These are phyloP conservation scores for Backusella morwellensis DNA, from an alignment of 192 early-diverging fungal species.

Conservation along the genomic window DNA sequence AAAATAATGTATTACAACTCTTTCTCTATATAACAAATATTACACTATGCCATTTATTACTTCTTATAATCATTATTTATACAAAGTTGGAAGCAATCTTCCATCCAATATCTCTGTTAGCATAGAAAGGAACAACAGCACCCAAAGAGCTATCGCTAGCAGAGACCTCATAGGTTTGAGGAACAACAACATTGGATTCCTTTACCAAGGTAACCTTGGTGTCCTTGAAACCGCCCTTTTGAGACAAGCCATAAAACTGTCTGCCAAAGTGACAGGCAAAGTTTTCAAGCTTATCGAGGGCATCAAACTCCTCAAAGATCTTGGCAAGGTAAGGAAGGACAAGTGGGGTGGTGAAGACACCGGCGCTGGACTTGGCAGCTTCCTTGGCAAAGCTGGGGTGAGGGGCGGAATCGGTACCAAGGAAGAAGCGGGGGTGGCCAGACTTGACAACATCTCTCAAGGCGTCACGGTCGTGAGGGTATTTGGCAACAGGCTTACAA, in stretches of 20 bases:
- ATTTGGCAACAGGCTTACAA: slow-evolving; percentile 99
- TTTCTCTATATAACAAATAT: not conserved
- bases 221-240: slow-evolving; percentile 42
- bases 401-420: slow-evolving; percentile 96
- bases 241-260: slow-evolving; percentile 77
- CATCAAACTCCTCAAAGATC: slow-evolving; percentile 84
- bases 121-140: slow-evolving; percentile 84
- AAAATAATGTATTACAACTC: not conserved
- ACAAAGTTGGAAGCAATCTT: slow-evolving; percentile 44
- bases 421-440: slow-evolving; percentile 94
- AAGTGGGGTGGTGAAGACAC: slow-evolving; percentile 90
- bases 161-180: slow-evolving; percentile 51
- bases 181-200: slow-evolving; percentile 43
- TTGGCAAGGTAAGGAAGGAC: slow-evolving; percentile 84
- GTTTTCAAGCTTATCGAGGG: slow-evolving; percentile 72
- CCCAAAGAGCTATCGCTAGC: slow-evolving; percentile 41
- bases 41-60: not conserved
- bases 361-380: slow-evolving; percentile 76
- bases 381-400: slow-evolving; percentile 90
- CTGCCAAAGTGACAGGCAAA: slow-evolving; percentile 89
- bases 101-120: slow-evolving; percentile 67
- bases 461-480: slow-evolving; percentile 85
- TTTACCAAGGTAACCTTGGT: slow-evolving; percentile 43
- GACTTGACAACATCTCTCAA: slow-evolving; percentile 69
- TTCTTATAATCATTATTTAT: not conserved